Evolutionary conservation across 2,329 filamentous ascomycete species (phyloP), one percentile per base, ranked within the genome.

Genomic region (Lachnum nothofagi): DNA sequence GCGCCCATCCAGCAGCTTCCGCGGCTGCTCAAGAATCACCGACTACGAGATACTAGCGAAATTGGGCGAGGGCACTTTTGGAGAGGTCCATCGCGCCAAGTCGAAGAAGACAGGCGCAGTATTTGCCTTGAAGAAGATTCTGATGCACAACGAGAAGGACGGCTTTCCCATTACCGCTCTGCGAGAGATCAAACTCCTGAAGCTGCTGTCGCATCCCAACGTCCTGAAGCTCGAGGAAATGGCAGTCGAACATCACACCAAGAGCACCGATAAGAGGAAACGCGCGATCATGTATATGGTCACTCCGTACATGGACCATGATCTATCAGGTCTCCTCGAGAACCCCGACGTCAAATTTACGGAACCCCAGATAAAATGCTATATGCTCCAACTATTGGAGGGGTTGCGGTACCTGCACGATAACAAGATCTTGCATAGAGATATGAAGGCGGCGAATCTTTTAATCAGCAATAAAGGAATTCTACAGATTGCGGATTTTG

Each of bases 121-220:
- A 39, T 86, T 95, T 52, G 93, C 93, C 3, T 70, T 98, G 63
- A 98, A 98, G 74, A 97, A 97, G 77, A 98, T 98, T 58, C 82
- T 98, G 58, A 96, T 97, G 88, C 93, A 97, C 68, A 95, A 97
- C 68, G 93, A 98, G 73, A 97, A 96, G 68, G 93, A 98, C 69
- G 93, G 93, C 74, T 98, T 98, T 60, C 93, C 93, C n/a, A 98
- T 98, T 56, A 98, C 93, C 1, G 91, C 93, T 5, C 79, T 98
- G 39, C 87, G 93, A 64, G 93, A 98, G 69, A 96, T 98, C 73
- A 97, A 97, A 73, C 80, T 98, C 33, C 76, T 98, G 51, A 98
- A 98, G 72, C 82, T 95, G 60, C 74, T 98, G n/a, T 91, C 86
- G 8, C 93, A 98, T 67, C 78, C 79, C 49, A 98, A 98, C 63